These are phyloP conservation scores for Pseudozyma thailandica DNA, from an alignment of 1,284 basidiomycete species.

Conservation along the genomic window DNA sequence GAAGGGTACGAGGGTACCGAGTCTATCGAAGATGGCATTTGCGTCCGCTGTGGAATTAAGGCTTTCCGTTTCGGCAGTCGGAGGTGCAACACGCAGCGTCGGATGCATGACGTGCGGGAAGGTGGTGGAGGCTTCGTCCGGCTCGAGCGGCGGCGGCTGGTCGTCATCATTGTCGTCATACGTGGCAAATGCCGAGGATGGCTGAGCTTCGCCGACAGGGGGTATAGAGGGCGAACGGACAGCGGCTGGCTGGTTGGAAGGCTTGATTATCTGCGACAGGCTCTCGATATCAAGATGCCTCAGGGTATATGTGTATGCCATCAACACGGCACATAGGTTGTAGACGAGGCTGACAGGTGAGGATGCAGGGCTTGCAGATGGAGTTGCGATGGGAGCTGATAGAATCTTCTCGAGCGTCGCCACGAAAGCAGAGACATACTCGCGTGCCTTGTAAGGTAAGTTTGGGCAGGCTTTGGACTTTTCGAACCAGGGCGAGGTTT, in stretches of 20 bases:
- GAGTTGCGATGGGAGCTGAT: background rate
- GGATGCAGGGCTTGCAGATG: background rate
- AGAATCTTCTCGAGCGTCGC: slow-evolving; percentile 10
- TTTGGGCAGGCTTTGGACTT: slow-evolving; percentile 5
- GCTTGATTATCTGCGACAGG: slow-evolving; percentile 6
- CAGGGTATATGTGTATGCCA: slow-evolving; percentile 52
- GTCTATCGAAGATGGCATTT: slow-evolving; percentile 9
- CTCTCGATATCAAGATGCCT: slow-evolving; percentile 44
- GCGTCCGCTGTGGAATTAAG: background rate
- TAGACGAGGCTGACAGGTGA: slow-evolving; percentile 21
- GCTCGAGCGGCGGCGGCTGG: slow-evolving; percentile 48
- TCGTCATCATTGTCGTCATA: slow-evolving; percentile 33
- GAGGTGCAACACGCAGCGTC: too few species aligned
- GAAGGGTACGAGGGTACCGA: slow-evolving; percentile 27
- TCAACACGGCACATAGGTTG: slow-evolving; percentile 46
- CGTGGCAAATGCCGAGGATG: background rate
- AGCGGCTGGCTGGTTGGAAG: background rate
- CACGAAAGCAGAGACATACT: slow-evolving; percentile 11
- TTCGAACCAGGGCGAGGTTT: slow-evolving; percentile 29
- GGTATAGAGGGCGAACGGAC: background rate
- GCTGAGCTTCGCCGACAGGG: background rate
- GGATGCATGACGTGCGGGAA: background rate
- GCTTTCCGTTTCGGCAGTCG: background rate
- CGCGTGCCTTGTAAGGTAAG: background rate
- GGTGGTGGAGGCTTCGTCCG: slow-evolving; percentile 13